Base-by-base conservation (phyloP, 805 yeast species). In the Saccharomycopsis synnaedendra region DNA sequence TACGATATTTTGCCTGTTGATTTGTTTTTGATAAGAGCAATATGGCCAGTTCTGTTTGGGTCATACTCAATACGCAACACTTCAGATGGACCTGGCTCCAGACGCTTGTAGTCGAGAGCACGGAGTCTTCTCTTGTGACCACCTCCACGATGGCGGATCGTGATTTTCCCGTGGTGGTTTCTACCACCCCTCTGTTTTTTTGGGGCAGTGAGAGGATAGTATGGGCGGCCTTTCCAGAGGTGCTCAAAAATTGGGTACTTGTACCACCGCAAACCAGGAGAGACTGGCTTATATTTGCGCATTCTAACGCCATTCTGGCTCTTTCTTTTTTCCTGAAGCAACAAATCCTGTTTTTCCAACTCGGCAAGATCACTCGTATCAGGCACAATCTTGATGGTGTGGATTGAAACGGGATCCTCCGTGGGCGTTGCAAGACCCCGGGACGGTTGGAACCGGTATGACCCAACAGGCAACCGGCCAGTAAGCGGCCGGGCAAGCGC, bases 71-170 rank as follows among this genome's bases (percentile, higher is more conserved):
- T 85, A 63, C 98, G 74, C 54, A 80, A 68, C 28, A 93, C 97
- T 33, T 75, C 73, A 57, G 86, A 93, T 41, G 72, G 74, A 31
- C 97, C 97, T 1, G 80, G 66, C 3, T 63, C 73, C 38, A 63
- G 58, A 60, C 98, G 76, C 57, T 71, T 67, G 58, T 80, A 81
- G 65, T 93, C 98, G 28, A 93, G 74, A 34, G 85, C 63, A 58
- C 98, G 77, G 38, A 85, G 73, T 65, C 98, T 78, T 60, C 90
- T 81, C 64, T 85, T 85, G 63, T 85, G 93, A 35, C 97, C 97
- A 58, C 98, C 98, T 63, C 97, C 98, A 64, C 94, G 79, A 64
- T 93, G 96, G 62, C 98, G 78, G 42, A 86, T 83, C 4, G 96
- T 87, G 58, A 93, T 86, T 56, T 76, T 75, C 56, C 98, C 98